Percentiles rank a stretch among this genome's conserved stretches.
These are phyloP conservation scores for Tilletia indica DNA, from an alignment of 1,284 basidiomycete genomes.

Conservation along the genomic window DNA sequence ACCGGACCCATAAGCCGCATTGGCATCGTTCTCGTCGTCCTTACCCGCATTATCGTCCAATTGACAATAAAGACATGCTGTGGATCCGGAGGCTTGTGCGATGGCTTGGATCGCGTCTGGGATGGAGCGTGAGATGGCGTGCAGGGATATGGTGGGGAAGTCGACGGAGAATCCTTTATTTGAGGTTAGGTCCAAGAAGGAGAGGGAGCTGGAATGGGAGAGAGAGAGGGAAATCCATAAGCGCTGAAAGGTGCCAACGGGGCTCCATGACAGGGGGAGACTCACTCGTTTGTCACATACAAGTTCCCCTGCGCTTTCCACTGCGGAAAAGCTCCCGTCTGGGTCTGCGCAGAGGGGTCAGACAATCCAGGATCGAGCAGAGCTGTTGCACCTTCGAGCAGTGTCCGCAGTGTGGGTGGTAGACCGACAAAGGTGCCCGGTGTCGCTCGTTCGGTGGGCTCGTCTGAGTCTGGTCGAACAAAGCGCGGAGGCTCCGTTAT, in stretches of 20 bases:
- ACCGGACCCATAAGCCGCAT: conserved; percentile 25
- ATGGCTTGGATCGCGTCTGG: conserved; percentile 30
- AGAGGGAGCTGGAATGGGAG: not conserved
- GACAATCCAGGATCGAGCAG: conserved; percentile 5
- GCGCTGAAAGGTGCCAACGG: not conserved
- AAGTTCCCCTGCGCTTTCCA: conserved; percentile 1
- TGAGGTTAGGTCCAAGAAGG: not conserved
- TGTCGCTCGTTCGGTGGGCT: conserved; percentile 1
- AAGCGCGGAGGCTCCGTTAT: not conserved
- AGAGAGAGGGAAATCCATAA: not conserved
- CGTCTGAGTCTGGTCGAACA: conserved; percentile 1
- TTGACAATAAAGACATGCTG: conserved; percentile 51
- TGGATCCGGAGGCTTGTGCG: not conserved
- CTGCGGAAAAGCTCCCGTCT: not conserved
- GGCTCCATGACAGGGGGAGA: not conserved
- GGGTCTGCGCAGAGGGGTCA: not conserved
- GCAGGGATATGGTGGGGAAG: conserved; percentile 47
- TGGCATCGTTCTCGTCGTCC: conserved; percentile 33
- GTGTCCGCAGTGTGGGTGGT: conserved; percentile 1
- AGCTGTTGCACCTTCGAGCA: not conserved
- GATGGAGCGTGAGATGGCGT: conserved; percentile 46
- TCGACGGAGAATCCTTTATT: conserved; percentile 38
- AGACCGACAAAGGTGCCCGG: conserved; percentile 16
- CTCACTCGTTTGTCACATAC: conserved; percentile 15
- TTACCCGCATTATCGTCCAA: conserved; percentile 41